These are phyloP conservation scores for Lentinula lateritia DNA, from an alignment of 768 basidiomycete genomes.

Conservation along the genomic window DNA sequence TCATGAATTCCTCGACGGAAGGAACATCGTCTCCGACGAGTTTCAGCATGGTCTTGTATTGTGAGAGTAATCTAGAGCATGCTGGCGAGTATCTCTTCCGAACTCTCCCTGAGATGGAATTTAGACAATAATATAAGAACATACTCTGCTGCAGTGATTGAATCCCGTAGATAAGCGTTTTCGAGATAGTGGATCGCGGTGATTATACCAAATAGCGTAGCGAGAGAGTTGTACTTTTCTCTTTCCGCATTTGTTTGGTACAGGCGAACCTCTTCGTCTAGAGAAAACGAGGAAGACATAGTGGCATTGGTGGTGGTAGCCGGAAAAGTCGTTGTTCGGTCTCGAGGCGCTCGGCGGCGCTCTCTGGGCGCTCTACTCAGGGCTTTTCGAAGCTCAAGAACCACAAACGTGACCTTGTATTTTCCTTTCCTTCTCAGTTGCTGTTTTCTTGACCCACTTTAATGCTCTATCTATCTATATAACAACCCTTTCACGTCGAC, in stretches of 20 bases:
- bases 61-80: constrained; percentile 88
- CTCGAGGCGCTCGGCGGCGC: background rate
- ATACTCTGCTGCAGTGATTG: constrained; percentile 86
- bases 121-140: constrained; percentile 18
- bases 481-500: background rate
- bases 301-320: background rate
- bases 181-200: constrained; percentile 93
- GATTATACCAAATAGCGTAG: constrained; percentile 89
- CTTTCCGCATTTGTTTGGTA: constrained; percentile 85
- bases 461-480: background rate
- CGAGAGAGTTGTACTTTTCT: constrained; percentile 81
- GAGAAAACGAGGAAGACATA: constrained; percentile 42
- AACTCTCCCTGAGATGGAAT: constrained; percentile 13
- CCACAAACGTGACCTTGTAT: background rate
- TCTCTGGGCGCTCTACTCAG: background rate
- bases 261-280: constrained; percentile 90
- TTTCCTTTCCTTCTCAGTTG: background rate
- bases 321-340: background rate
- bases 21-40: constrained; percentile 87
- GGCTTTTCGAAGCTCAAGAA: too few species aligned
- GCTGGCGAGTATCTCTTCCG: constrained; percentile 90
- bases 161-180: constrained; percentile 91
- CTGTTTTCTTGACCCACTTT: background rate
- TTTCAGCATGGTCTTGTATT: constrained; percentile 97
- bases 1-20: constrained; percentile 88